Evolutionary conservation across 257 asterid species (phyloP).

Genomic region (Petunia secreta): DNA sequence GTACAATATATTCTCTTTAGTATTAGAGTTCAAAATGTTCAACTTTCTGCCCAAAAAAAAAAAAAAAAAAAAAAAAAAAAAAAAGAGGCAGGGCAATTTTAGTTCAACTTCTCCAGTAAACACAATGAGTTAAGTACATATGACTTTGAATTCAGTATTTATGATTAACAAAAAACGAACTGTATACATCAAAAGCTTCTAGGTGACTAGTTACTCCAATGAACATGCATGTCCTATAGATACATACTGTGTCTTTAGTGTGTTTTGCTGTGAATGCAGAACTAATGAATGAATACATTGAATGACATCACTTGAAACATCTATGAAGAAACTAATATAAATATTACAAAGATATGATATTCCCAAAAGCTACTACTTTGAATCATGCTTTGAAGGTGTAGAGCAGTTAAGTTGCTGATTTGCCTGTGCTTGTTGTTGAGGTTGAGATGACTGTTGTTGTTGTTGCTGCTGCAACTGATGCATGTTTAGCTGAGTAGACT

Average conservation of each 20-base stretch:
- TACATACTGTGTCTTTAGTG: not conserved
- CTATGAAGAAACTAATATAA: slow-evolving; percentile 3
- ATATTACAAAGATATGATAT: not conserved
- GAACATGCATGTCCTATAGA: slow-evolving; percentile 24
- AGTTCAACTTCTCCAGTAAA: not conserved
- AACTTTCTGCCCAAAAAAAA: no score
- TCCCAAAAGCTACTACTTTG: slow-evolving; percentile 33
- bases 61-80: no score
- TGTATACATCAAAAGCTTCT: slow-evolving; percentile 18
- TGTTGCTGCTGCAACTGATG: slow-evolving; percentile 45
- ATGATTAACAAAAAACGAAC: not conserved
- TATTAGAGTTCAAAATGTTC: no score
- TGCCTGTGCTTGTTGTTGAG: slow-evolving; percentile 27
- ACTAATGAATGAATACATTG: slow-evolving; percentile 47
- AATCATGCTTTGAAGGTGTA: slow-evolving; percentile 41
- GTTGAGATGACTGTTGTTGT: slow-evolving; percentile 27
- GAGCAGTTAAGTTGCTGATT: slow-evolving; percentile 42
- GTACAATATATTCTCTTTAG: no score
- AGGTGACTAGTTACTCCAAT: slow-evolving; percentile 2
- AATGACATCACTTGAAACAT: slow-evolving; percentile 22
- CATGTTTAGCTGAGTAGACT: slow-evolving; percentile 39
- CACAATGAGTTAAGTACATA: slow-evolving; percentile 10
- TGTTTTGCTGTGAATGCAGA: slow-evolving; percentile 23
- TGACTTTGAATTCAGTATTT: slow-evolving; percentile 21
- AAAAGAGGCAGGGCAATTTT: not conserved